Percentiles rank a stretch among this genome's conserved stretches.
phyloP scores from a whole-genome alignment of 176 grass and related monocot species.

The Oryza punctata region DNA sequence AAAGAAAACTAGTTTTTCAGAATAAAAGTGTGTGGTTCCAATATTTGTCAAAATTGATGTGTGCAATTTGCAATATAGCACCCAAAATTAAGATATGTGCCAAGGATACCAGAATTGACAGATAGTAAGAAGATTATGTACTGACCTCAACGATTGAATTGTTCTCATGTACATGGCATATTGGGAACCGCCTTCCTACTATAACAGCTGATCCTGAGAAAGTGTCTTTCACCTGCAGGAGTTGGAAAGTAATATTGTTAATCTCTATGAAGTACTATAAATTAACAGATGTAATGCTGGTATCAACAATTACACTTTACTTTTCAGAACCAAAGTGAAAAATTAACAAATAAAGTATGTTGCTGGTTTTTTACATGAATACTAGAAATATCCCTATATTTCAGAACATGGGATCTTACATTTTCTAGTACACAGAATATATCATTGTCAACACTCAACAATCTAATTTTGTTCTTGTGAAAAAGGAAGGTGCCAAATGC shows the following conservation, averaged over 20 bases:
- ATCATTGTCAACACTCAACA: neutral
- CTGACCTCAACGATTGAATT: slow-evolving; percentile 81
- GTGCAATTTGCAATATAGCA: neutral
- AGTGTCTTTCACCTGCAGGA: slow-evolving; percentile 71
- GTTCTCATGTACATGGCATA: slow-evolving; percentile 83
- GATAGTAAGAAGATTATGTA: neutral
- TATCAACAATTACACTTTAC: slow-evolving; percentile 9
- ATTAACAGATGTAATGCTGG: neutral
- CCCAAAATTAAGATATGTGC: neutral
- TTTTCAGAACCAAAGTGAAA: slow-evolving; percentile 1
- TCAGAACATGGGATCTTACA: neutral
- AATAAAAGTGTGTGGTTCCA: too few species aligned
- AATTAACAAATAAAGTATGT: neutral
- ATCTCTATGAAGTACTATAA: slow-evolving; percentile 14
- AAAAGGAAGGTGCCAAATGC: neutral
- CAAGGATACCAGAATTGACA: neutral
- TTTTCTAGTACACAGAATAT: neutral
- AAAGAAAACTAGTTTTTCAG: slow-evolving; percentile 26
- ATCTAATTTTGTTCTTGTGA: neutral
- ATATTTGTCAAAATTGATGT: too few species aligned
- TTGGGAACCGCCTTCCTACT: slow-evolving; percentile 91
- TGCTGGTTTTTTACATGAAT: neutral
- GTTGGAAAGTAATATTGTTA: slow-evolving; percentile 28
- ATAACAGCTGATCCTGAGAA: slow-evolving; percentile 75
- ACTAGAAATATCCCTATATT: slow-evolving; percentile 14